Percentiles rank a stretch among this genome's conserved stretches.
phyloP scores from a whole-genome alignment of 2,329 filamentous ascomycete species.

The Akanthomyces muscarius region DNA sequence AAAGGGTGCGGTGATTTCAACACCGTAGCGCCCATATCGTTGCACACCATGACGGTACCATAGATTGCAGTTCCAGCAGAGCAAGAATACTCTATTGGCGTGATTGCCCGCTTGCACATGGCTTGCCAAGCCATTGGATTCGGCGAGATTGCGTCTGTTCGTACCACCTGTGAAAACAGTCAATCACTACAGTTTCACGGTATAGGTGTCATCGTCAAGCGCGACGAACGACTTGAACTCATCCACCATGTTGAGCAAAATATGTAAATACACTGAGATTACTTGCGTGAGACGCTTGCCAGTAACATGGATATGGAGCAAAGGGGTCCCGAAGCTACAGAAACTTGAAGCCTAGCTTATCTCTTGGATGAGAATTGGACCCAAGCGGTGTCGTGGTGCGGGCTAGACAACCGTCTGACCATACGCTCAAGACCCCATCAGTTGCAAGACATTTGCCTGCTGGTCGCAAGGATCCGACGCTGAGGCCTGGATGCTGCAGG shows the following conservation, averaged over 20 bases:
- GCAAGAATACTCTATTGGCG: background rate
- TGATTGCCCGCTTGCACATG: background rate
- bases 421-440: background rate
- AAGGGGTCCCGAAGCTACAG: background rate
- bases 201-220: background rate
- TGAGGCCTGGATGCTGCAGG: background rate
- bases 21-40: too few relatives aligned
- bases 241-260: background rate
- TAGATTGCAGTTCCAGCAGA: background rate
- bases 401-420: background rate
- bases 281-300: background rate
- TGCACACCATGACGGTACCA: background rate
- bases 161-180: background rate
- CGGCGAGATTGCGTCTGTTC: background rate
- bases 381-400: background rate
- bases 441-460: constrained; percentile 3
- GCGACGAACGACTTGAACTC: background rate
- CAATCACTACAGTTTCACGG: background rate
- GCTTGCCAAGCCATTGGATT: background rate
- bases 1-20: background rate
- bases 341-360: background rate
- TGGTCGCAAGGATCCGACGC: background rate
- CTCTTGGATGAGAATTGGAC: background rate
- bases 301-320: background rate
- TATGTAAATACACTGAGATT: background rate